Evolutionary conservation across 192 early-diverging fungal genomes (phyloP).

Genomic region (Diversispora epigaea): DNA sequence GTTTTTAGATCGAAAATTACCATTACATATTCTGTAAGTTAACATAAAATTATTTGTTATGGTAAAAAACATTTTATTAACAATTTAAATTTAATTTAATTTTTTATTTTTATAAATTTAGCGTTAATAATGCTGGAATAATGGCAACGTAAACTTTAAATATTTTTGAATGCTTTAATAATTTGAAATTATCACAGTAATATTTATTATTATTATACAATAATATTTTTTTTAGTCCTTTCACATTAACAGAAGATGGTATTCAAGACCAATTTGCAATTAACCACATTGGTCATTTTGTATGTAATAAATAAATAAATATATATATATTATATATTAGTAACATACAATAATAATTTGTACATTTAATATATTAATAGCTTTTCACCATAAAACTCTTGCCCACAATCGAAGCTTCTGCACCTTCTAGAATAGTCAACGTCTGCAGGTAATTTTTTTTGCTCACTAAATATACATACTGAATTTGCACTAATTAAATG

Average conservation of each 20-base stretch:
- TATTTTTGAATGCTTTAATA: background rate
- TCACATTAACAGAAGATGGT: conserved; percentile 38
- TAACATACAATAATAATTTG: background rate
- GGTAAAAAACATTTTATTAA: background rate
- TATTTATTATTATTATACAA: background rate
- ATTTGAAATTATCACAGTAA: background rate
- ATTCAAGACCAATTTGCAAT: conserved; percentile 49
- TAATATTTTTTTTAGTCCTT: conserved; percentile 28
- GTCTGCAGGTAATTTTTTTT: conserved; percentile 36
- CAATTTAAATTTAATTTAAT: background rate
- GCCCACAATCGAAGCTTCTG: conserved; percentile 44
- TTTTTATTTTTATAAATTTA: background rate
- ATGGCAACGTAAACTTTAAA: conserved; percentile 15
- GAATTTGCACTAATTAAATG: too few relatives aligned
- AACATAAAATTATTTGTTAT: background rate
- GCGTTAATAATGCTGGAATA: conserved; percentile 43
- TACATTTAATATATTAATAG: background rate
- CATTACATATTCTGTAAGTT: conserved; percentile 47
- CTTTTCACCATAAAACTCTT: background rate
- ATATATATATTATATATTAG: background rate
- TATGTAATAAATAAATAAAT: background rate
- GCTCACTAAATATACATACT: background rate
- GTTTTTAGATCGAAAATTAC: conserved; percentile 44
- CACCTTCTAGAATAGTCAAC: conserved; percentile 52
- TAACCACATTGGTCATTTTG: conserved; percentile 49